Percentiles rank a stretch among this genome's conserved stretches.
phyloP scores from a whole-genome alignment of 768 basidiomycete species.

The Pleurotus sapidus region DNA sequence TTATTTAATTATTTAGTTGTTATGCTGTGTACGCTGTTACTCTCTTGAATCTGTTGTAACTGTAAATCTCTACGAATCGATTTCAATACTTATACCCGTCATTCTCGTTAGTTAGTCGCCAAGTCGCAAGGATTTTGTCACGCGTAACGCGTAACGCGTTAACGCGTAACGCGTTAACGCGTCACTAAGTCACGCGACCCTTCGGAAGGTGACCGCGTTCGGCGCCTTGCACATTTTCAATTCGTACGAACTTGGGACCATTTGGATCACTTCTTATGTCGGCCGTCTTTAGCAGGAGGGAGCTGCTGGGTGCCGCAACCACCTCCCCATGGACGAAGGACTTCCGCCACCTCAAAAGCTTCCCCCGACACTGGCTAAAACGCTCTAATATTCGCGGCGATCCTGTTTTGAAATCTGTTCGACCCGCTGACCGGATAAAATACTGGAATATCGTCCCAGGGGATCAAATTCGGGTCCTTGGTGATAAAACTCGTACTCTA shows the following conservation, averaged over 20 bases:
- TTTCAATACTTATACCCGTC: background rate
- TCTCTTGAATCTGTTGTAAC: conserved; percentile 4
- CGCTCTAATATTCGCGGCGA: conserved; percentile 41
- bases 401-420: conserved; percentile 49
- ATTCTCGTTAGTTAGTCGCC: too few relatives aligned
- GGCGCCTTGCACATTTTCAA: too few relatives aligned
- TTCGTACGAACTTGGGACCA: too few relatives aligned
- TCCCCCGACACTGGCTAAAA: conserved; percentile 54
- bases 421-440: conserved; percentile 69
- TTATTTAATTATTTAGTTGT: conserved; percentile 11
- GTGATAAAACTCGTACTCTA: conserved; percentile 56
- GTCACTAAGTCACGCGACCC: too few relatives aligned
- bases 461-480: conserved; percentile 70
- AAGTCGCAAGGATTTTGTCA: too few relatives aligned
- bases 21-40: conserved; percentile 2
- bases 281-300: conserved; percentile 11
- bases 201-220: too few relatives aligned
- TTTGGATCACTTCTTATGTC: background rate
- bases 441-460: conserved; percentile 89
- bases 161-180: too few relatives aligned
- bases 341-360: conserved; percentile 61
- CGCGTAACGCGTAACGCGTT: too few relatives aligned
- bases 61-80: background rate
- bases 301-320: conserved; percentile 48
- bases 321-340: conserved; percentile 57